Evolutionary conservation across 768 basidiomycete species (phyloP), one percentile per base, ranked within the genome.

Genomic region (Rhizopogon roseolus): DNA sequence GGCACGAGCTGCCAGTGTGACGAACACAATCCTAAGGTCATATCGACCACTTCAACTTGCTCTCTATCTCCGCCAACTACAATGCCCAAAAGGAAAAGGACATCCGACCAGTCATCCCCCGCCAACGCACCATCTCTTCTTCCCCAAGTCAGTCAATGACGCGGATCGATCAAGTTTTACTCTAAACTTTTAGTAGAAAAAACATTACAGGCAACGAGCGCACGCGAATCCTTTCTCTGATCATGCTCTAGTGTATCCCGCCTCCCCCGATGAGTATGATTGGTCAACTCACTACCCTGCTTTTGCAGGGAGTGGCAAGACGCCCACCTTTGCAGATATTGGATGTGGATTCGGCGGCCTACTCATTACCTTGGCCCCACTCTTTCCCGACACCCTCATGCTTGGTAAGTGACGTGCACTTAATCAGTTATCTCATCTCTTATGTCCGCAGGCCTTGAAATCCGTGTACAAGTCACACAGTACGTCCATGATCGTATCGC

Each of bases 331-430:
- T 64, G 97, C 93, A 4, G 97, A 99, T 69, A 84, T 99, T 36
- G 97, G 97, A 0, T 99, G 97, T 68, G 97, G 97, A 41, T 99
- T 98, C 63, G 97, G 97, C 13, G 97, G 97, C 14, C 81, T 99
- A 39, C 75, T 96, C 55, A 88, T 95, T 59, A 73, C 89, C 4
- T 82, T 99, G 14, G 92, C 94, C 0, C 93, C 94, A 6, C 73
- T 92, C 37, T 97, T 89, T 64, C 97, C 97, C 6, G 86, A 96
- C 58, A 90, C 83, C 0, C 78, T 97, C 50, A 96, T 99, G 82
- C 83, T 99, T 28, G 97, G 96, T 95, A 65, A 67, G 78, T 73
- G 39, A 48, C n/a, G 42, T 42, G 14, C 41, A 14, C 25, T n/a
- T 54, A 36, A 37, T 36, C 34, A 5, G 49, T 36, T 32, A 43